These are phyloP conservation scores for Acer negundo DNA, from an alignment of 345 rosid genomes.

Conservation along the genomic window DNA sequence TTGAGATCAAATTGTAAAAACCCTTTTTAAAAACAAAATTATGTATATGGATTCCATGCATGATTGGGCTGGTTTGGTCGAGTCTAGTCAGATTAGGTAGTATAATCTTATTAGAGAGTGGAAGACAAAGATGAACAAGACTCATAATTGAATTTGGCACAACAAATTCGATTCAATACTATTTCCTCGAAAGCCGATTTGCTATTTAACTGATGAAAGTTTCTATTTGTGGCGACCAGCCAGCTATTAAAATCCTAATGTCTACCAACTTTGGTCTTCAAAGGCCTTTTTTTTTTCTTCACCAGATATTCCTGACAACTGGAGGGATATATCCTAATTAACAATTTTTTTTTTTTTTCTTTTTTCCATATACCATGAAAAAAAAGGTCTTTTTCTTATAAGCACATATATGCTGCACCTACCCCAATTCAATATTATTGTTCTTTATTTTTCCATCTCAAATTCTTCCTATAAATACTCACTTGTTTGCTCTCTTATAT, in stretches of 20 bases:
- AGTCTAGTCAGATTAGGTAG: constrained; percentile 1
- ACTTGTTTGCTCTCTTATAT: not conserved
- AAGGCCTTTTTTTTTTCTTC: not conserved
- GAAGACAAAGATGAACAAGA: not conserved
- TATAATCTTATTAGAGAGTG: not conserved
- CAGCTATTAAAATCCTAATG: not conserved
- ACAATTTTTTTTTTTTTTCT: not conserved
- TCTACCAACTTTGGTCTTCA: not conserved
- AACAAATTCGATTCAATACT: not conserved
- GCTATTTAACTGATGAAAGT: not conserved
- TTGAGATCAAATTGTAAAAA: too few species aligned
- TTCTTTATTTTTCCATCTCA: not conserved
- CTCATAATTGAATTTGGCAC: not conserved
- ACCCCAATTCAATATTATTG: not conserved
- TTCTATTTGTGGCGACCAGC: not conserved
- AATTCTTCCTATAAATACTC: constrained; percentile 23
- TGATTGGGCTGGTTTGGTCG: not conserved
- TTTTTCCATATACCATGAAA: not conserved
- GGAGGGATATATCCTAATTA: too few species aligned
- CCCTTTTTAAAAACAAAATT: too few species aligned
- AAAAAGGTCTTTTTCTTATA: not conserved
- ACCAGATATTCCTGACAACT: constrained; percentile 19
- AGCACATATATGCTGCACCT: not conserved
- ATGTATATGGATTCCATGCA: too few species aligned
- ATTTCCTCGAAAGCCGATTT: not conserved